A percentile compares a stretch with the other conserved stretches of the same genome.
phyloP scores from a whole-genome alignment of 2,329 filamentous ascomycete genomes.

The Parafenestella ontariensis region DNA sequence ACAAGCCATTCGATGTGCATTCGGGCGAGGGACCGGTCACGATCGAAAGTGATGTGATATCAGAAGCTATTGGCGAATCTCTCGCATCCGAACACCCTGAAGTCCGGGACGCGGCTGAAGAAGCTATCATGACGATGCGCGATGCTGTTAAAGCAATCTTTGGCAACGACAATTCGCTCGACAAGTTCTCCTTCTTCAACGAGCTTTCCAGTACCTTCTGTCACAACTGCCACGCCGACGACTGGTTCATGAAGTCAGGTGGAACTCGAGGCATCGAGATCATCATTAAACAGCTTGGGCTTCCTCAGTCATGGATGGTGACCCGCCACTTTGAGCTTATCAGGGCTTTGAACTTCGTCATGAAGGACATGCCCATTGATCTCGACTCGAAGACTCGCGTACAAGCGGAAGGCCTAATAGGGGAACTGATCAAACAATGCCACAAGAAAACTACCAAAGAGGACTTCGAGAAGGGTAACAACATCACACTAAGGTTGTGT shows the following conservation, averaged over 20 bases:
- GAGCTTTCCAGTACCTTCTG: slow-evolving; percentile 85
- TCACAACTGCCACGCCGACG: slow-evolving; percentile 94
- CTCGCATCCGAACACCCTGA: slow-evolving; percentile 82
- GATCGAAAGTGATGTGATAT: slow-evolving; percentile 85
- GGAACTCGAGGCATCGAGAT: slow-evolving; percentile 90
- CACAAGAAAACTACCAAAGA: slow-evolving; percentile 81
- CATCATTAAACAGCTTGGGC: slow-evolving; percentile 80
- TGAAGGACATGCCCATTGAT: slow-evolving; percentile 97
- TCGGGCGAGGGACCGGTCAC: slow-evolving; percentile 86
- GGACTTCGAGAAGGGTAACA: slow-evolving; percentile 72
- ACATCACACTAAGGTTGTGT: slow-evolving; percentile 77
- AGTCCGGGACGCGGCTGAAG: slow-evolving; percentile 83
- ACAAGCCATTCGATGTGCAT: slow-evolving; percentile 81
- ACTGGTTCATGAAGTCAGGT: slow-evolving; percentile 98
- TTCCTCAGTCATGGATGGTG: slow-evolving; percentile 83
- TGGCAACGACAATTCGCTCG: slow-evolving; percentile 73
- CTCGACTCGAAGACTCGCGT: slow-evolving; percentile 87
- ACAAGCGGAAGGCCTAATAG: slow-evolving; percentile 82
- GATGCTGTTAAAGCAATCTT: slow-evolving; percentile 80
- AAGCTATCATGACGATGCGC: slow-evolving; percentile 78
- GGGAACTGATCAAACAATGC: slow-evolving; percentile 78
- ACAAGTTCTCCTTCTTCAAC: slow-evolving; percentile 82
- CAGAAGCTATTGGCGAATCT: slow-evolving; percentile 88
- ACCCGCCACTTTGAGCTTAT: slow-evolving; percentile 87
- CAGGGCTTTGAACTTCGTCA: slow-evolving; percentile 91